Base-by-base conservation (phyloP, 345 rosid genomes). In the Aquilaria sinensis region DNA sequence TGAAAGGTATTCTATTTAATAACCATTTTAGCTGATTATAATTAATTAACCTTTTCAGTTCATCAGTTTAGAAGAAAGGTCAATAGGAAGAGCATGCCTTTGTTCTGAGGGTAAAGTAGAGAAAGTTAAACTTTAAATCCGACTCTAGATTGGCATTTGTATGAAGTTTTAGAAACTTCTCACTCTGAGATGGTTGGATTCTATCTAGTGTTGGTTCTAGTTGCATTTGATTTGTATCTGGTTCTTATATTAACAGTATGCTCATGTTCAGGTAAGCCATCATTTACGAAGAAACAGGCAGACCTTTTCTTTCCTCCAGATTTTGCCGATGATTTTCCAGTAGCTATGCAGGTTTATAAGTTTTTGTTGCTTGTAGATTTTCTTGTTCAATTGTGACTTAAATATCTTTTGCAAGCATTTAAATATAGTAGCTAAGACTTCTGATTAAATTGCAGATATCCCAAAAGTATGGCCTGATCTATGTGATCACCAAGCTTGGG, bases 261-360 rank as follows among this genome's bases (percentile, higher is more conserved):
- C 52, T 13, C 14, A 33, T 62, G 52, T 63, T 66, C 88, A 93
- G 99, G 99, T 65, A 95, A 91, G 64, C 86, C 97, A 57, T 84
- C 99, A 31, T 94, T 88, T 75, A 68, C 96, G 10, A 94, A 94
- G 83, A 94, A 91, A 66, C 96, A 91, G 74, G 97, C 99, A 10
- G 99, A 94, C 80, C 97, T 94, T 58, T 94, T 91, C 79, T 91
- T 91, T 33, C 99, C 97, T 12, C 99, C 99, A 32, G 99, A 94
- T 80, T 94, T 94, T 80, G 93, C 87, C 13, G 99, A 94, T 72
- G 99, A 94, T 72, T 94, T 94, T 70, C 99, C 99, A 49, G 97
- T 94, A 33, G 96, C 97, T 31, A 94, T 94, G 99, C 97, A 94
- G 96, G 99, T 94, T 65, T 57, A 16, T 31, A 60, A 16, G 56